Percentiles rank a stretch among this genome's conserved stretches.
Conservation (phyloP, 352 stramenopile species). For the Labyrinthula sp. region DNA sequence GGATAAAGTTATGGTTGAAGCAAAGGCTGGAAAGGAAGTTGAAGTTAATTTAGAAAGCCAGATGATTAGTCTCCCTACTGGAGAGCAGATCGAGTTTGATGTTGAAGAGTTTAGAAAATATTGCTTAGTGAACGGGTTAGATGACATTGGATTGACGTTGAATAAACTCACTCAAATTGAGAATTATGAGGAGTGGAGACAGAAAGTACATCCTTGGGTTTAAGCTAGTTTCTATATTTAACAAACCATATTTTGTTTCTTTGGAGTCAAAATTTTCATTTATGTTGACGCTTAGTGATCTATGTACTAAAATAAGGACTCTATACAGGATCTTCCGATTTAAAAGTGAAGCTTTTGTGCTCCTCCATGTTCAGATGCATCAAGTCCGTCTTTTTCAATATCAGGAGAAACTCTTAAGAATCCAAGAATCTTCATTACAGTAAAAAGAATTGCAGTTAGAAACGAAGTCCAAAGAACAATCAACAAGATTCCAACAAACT, state of each 20-base stretch:
- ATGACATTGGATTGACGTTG: slow-evolving; percentile 55
- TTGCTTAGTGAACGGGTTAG: slow-evolving; percentile 50
- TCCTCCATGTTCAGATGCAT: slow-evolving; percentile 33
- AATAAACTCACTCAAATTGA: slow-evolving; percentile 47
- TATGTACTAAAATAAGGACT: no score
- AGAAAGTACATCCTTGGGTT: slow-evolving; percentile 46
- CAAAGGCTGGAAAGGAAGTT: slow-evolving; percentile 39
- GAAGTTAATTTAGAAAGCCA: slow-evolving; percentile 47
- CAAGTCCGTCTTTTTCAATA: slow-evolving; percentile 30
- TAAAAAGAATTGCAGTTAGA: slow-evolving; percentile 39
- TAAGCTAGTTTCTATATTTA: slow-evolving; percentile 11
- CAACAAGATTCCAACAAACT: slow-evolving; percentile 29
- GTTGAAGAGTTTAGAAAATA: slow-evolving; percentile 51
- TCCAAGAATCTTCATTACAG: slow-evolving; percentile 29
- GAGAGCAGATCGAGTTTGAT: slow-evolving; percentile 45
- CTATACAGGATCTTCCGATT: no score
- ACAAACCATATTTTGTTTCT: no score
- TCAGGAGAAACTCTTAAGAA: slow-evolving; percentile 32
- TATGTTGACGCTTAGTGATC: no score
- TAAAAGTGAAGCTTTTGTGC: no score
- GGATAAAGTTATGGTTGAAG: slow-evolving; percentile 42
- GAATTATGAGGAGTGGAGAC: slow-evolving; percentile 41
- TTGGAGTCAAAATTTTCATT: no score
- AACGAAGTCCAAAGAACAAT: slow-evolving; percentile 38
- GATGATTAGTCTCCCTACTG: slow-evolving; percentile 44